Conservation (phyloP, 495 filamentous ascomycete genomes). For the Neurospora sp. region DNA sequence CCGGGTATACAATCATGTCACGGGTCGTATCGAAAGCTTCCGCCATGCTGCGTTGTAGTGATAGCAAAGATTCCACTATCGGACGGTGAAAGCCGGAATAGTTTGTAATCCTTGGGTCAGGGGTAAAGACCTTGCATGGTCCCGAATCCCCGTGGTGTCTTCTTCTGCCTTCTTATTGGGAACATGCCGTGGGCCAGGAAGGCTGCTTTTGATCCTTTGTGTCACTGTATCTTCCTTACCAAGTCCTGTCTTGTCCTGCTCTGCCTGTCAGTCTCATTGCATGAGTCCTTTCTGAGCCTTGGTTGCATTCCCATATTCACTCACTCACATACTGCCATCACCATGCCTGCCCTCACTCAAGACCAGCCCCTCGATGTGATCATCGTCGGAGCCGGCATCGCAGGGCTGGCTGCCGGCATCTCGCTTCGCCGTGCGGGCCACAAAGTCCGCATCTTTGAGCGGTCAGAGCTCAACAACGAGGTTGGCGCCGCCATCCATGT, state of each 20-base stretch:
- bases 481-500: constrained; percentile 46
- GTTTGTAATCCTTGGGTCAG: background rate
- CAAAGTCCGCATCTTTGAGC: constrained; percentile 42
- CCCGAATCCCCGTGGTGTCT: background rate
- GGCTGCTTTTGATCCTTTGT: background rate
- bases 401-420: constrained; percentile 41
- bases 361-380: constrained; percentile 27
- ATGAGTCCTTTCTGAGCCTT: background rate
- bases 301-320: background rate
- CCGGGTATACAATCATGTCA: background rate
- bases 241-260: background rate
- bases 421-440: constrained; percentile 40
- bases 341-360: background rate
- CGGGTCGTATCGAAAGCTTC: background rate
- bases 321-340: background rate
- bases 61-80: background rate
- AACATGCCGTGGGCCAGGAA: background rate
- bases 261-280: background rate
- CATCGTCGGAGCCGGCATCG: constrained; percentile 44
- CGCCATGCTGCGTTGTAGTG: background rate
- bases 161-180: background rate
- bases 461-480: constrained; percentile 39
- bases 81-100: background rate
- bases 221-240: background rate
- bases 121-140: background rate